Base-by-base conservation (phyloP, 2,329 filamentous ascomycete species). In the Talaromyces rugulosus region DNA sequence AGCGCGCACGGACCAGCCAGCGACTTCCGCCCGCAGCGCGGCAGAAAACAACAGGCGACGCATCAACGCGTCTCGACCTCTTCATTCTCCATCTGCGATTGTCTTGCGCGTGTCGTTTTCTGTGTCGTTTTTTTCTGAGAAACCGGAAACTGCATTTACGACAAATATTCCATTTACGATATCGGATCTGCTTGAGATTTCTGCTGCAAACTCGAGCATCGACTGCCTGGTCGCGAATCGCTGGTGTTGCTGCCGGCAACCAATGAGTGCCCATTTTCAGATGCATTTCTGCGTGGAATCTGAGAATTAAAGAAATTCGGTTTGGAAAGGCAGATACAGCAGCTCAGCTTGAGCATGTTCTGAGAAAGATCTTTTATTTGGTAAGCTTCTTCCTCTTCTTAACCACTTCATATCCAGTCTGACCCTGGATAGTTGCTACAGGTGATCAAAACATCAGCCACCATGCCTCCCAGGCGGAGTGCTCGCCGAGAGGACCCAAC, bases 31-130 rank as follows among this genome's bases (percentile, higher is more conserved):
- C 31, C 5, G 30, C 42, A 23, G 58, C 59, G 59, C 59, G 59
- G 54, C 59, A 61, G 54, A 53, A 57, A 61, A 61, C 54, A 56
- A 58, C 44, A 36, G 36, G 7, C 11, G 59, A 44, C 44, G 53
- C 54, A 54, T 31, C 53, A 47, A 30, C 40, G 52, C 59, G 59
- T 56, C 44, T 47, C 44, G 44, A 47, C 7, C n/a, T 47, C 8
- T 27, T 12, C 1, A 7, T 36, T 8, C 33, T 36, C 12, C 33
- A 7, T 36, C 12, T 7, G 33, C 33, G 8, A 8, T 14, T 47
- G 23, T 27, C 18, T 47, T 27, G n/a, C 23, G n/a, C 18, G 23
- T 7, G 44, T 18, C 44, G 1, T 1, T 23, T 23, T 23, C 2
- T 23, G 23, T 23, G 23, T 23, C n/a, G 3, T 8, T 18, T 47